Base-by-base conservation (phyloP, 2,329 filamentous ascomycete species). In the Fusarium duplospermum region DNA sequence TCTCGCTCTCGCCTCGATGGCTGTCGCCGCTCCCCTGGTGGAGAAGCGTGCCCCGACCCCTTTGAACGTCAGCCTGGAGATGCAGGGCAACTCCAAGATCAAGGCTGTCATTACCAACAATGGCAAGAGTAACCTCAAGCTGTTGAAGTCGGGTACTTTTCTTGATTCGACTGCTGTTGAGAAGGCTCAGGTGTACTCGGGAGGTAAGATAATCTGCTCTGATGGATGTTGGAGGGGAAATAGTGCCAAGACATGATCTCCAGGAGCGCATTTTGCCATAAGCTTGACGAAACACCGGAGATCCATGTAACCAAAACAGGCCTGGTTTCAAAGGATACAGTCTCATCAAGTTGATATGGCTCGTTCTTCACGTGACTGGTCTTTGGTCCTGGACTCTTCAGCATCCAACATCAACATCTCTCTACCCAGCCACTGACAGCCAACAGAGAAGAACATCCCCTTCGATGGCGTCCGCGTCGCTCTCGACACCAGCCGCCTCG, bases 381-480 rank as follows among this genome's bases (percentile, higher is more conserved):
- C 10, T 6, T n/a, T n/a, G 6, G 33, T 20, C 31, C 10, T 14
- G 13, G 18, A 4, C 13, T 24, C 8, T 14, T 16, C 9, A 9
- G 8, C 2, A 33, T 10, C 18, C 8, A 16, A 10, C 31, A 60
- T 31, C 2, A 16, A 1, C 2, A 29, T 2, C 31, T 33, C 31
- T 33, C 33, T 13, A 16, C 52, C 73, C 11, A 73, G 27, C 1
- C 0, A 5, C 20, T 1, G 13, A 29, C 2, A 0, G 2, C 13
- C 0, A 10, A n/a, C 8, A 80, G 87, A 82, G 57, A 76, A 81
- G 29, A 79, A 84, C 67, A 80, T 89, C 47, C 79, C 82, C 13
- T 90, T 90, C 72, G 85, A 88, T 57, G 89, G 89, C 54, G 84
- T 90, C 69, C 85, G 87, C 47, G 83, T 89, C 45, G 85, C 85